These are phyloP conservation scores for Lepiota brunneoincarnata DNA, from an alignment of 768 basidiomycete species.

Conservation along the genomic window DNA sequence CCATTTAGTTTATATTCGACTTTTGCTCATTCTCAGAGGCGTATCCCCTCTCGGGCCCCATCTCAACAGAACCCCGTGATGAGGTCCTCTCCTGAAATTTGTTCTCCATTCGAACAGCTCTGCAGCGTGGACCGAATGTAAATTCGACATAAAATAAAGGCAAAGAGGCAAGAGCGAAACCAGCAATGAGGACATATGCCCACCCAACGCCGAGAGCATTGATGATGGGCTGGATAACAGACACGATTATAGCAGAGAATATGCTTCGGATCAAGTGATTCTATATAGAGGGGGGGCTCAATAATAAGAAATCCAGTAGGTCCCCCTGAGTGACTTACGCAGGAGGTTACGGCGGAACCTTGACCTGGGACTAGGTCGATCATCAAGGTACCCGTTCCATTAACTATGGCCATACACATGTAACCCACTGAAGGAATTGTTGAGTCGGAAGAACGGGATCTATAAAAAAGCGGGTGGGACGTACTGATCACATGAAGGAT, in stretches of 20 bases:
- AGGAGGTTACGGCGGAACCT: constrained; percentile 68
- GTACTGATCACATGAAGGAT: constrained; percentile 39
- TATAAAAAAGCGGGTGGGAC: constrained; percentile 7
- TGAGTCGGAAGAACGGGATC: background rate
- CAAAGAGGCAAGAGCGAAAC: constrained; percentile 40
- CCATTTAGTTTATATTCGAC: too few species aligned
- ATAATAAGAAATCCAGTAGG: background rate
- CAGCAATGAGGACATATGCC: constrained; percentile 64
- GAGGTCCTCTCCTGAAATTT: background rate
- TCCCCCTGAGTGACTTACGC: constrained; percentile 41
- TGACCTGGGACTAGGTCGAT: constrained; percentile 62
- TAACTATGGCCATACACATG: constrained; percentile 46
- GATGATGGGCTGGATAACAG: constrained; percentile 61
- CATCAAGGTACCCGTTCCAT: constrained; percentile 56
- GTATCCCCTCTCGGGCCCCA: too few species aligned
- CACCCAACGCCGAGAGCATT: constrained; percentile 61
- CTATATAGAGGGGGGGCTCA: constrained; percentile 31
- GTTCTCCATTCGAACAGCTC: background rate
- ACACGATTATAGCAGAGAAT: constrained; percentile 56
- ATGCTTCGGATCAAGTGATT: constrained; percentile 69
- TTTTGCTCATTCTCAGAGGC: too few species aligned
- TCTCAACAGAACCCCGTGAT: background rate
- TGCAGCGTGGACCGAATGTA: constrained; percentile 44
- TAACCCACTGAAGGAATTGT: constrained; percentile 43
- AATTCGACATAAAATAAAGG: constrained; percentile 53